phyloP scores from a whole-genome alignment of 2,329 filamentous ascomycete species.

The Exutisphaerella laricina region DNA sequence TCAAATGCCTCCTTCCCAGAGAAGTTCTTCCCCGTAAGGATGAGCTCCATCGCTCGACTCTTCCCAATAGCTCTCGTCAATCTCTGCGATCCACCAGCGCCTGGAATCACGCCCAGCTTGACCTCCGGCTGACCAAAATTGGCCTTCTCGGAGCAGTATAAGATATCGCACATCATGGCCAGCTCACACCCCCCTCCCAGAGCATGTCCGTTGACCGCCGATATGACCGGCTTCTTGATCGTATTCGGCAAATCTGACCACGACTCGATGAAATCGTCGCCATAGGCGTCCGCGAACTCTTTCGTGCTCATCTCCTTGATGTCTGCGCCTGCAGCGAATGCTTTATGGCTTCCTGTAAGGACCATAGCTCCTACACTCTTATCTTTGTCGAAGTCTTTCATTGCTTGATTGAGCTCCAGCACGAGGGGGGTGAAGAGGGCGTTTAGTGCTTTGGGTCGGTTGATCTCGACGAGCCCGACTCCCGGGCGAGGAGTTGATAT shows the following conservation, averaged over 20 bases:
- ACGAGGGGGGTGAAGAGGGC: conserved; percentile 89
- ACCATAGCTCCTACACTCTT: conserved; percentile 69
- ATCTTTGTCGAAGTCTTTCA: conserved; percentile 64
- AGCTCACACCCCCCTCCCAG: conserved; percentile 94
- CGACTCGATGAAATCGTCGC: conserved; percentile 83
- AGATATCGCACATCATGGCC: conserved; percentile 92
- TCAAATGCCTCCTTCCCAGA: conserved; percentile 75
- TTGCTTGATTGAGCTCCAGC: conserved; percentile 75
- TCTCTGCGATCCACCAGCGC: conserved; percentile 84
- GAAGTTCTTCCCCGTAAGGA: conserved; percentile 80
- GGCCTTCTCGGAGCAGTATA: conserved; percentile 80
- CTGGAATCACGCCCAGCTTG: conserved; percentile 87
- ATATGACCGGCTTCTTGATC: conserved; percentile 90
- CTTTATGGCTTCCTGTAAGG: conserved; percentile 80
- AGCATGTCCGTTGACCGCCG: conserved; percentile 89
- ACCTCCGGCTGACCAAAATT: conserved; percentile 98
- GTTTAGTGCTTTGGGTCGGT: conserved; percentile 93
- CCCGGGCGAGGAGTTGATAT: conserved; percentile 80
- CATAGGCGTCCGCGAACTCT: conserved; percentile 83
- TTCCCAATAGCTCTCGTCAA: conserved; percentile 66
- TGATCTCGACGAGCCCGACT: conserved; percentile 85
- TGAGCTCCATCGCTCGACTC: conserved; percentile 83
- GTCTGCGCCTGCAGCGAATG: conserved; percentile 93
- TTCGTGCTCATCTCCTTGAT: conserved; percentile 99
- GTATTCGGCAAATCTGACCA: conserved; percentile 82